Evolutionary conservation across 352 stramenopile species (phyloP).

Genomic region (Phytophthora megakarya): DNA sequence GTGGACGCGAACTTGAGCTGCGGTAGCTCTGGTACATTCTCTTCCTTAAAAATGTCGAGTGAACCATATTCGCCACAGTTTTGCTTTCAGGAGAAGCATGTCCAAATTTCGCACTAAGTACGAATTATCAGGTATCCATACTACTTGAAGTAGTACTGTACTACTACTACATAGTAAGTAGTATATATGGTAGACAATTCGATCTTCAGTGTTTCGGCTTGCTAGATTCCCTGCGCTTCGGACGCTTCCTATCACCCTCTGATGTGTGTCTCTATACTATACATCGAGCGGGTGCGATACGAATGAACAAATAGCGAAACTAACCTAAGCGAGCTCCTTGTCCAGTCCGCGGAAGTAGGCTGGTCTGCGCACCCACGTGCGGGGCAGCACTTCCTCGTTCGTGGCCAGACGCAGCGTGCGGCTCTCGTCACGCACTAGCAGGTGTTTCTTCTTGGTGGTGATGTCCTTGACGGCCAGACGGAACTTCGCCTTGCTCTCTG

Average conservation of each 20-base stretch:
- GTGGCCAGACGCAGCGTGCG: conserved; percentile 68
- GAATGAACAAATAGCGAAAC: conserved; percentile 28
- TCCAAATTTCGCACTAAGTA: no score
- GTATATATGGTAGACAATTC: neutral
- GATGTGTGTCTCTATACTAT: conserved; percentile 38
- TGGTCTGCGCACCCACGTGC: conserved; percentile 82
- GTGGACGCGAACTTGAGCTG: no score
- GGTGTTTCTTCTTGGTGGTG: conserved; percentile 77
- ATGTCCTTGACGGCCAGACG: conserved; percentile 85
- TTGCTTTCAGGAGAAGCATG: no score
- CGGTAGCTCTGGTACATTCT: no score
- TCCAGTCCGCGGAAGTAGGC: conserved; percentile 75
- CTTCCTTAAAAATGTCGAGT: no score
- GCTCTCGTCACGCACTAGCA: conserved; percentile 67
- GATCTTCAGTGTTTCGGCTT: conserved; percentile 28
- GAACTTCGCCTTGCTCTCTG: conserved; percentile 62
- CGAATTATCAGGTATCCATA: no score
- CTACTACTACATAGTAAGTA: no score
- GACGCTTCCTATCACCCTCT: conserved; percentile 28
- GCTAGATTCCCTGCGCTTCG: conserved; percentile 25
- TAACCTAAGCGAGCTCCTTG: conserved; percentile 41
- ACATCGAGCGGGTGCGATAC: conserved; percentile 21
- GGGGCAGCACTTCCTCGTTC: conserved; percentile 75
- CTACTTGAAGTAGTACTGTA: no score
- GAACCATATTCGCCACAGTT: no score